Evolutionary conservation across 805 yeast species (phyloP).

Genomic region (Suhomyces emberorum): DNA sequence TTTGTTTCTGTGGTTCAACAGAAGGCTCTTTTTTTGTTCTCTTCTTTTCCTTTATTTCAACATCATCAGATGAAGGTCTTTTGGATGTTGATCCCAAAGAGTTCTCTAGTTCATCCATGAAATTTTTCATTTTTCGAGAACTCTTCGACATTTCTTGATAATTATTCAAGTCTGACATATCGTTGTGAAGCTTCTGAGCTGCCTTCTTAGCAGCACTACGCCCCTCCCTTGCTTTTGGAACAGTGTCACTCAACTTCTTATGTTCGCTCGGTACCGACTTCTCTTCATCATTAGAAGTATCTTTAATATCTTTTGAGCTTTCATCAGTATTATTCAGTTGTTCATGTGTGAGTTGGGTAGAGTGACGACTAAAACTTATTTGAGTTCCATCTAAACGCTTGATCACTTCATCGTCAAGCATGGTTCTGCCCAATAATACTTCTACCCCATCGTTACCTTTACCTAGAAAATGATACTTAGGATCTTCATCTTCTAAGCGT

Average conservation of each 20-base stretch:
- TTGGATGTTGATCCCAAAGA: slow-evolving; percentile 4
- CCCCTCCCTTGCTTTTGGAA: slow-evolving; percentile 13
- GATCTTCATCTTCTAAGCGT: slow-evolving; percentile 41
- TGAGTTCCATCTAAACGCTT: slow-evolving; percentile 30
- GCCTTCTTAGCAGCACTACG: slow-evolving; percentile 69
- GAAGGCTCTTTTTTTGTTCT: slow-evolving; percentile 11
- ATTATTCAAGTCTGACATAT: slow-evolving; percentile 64
- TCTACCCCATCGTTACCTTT: slow-evolving; percentile 36
- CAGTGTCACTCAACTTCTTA: neutral
- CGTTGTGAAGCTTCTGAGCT: slow-evolving; percentile 58
- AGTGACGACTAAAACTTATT: slow-evolving; percentile 23
- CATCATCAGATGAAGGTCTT: neutral
- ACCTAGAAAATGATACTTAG: slow-evolving; percentile 49
- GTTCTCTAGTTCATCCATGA: slow-evolving; percentile 33
- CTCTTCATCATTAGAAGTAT: neutral
- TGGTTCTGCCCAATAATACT: slow-evolving; percentile 52
- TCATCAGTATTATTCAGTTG: slow-evolving; percentile 12
- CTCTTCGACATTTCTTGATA: slow-evolving; percentile 53
- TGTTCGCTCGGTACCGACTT: neutral
- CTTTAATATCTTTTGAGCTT: slow-evolving; percentile 3
- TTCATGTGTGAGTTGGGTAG: slow-evolving; percentile 26
- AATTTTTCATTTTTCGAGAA: slow-evolving; percentile 35
- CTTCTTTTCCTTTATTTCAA: slow-evolving; percentile 4
- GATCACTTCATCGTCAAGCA: slow-evolving; percentile 41
- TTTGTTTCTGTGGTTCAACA: slow-evolving; percentile 15